phyloP scores from a whole-genome alignment of 2,329 filamentous ascomycete species.

The Helminthosporium solani region DNA sequence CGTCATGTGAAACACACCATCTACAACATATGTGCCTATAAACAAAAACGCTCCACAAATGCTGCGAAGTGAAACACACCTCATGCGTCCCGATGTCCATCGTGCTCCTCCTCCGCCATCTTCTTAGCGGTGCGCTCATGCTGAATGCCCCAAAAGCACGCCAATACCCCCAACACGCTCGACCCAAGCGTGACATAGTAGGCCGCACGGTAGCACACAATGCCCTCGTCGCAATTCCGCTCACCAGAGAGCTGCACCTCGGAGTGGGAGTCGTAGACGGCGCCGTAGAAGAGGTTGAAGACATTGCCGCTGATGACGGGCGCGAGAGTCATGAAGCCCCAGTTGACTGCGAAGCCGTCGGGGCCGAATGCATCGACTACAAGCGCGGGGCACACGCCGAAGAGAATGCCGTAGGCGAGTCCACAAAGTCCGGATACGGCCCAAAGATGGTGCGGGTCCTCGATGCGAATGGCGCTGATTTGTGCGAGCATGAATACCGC shows the following conservation, averaged over 20 bases:
- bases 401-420: conserved; percentile 87
- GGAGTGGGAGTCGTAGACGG: conserved; percentile 78
- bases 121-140: conserved; percentile 51
- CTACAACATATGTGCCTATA: too few species aligned
- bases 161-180: conserved; percentile 66
- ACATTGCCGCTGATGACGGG: conserved; percentile 86
- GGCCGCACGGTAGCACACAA: conserved; percentile 77
- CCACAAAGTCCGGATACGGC: conserved; percentile 82
- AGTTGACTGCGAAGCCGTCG: conserved; percentile 86
- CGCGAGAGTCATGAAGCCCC: conserved; percentile 90
- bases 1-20: neutral
- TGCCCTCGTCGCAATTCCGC: conserved; percentile 72
- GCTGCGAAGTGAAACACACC: neutral
- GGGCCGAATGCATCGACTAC: conserved; percentile 87
- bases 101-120: conserved; percentile 34
- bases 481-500: conserved; percentile 79
- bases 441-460: conserved; percentile 74
- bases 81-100: conserved; percentile 33
- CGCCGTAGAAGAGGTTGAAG: conserved; percentile 90
- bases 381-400: conserved; percentile 89
- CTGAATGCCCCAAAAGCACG: conserved; percentile 70
- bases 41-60: neutral
- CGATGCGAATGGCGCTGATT: conserved; percentile 70
- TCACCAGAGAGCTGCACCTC: conserved; percentile 67
- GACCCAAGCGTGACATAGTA: conserved; percentile 77